These are phyloP conservation scores for Lactarius vividus DNA, from an alignment of 768 basidiomycete species.

Conservation along the genomic window DNA sequence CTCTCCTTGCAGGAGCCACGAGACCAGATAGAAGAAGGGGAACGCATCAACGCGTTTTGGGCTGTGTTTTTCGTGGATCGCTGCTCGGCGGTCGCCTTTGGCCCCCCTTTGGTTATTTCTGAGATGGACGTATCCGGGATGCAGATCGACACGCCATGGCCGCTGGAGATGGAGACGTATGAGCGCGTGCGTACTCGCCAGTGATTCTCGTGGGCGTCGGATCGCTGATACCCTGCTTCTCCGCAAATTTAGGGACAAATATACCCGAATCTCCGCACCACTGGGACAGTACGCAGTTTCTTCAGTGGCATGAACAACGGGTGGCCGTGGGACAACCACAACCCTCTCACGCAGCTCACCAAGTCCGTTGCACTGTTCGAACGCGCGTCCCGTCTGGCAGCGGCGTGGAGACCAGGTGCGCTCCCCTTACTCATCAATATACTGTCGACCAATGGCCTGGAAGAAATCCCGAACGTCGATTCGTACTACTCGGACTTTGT, in stretches of 20 bases:
- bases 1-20: constrained; percentile 38
- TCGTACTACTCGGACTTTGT: constrained; percentile 31
- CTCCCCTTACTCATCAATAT: neutral
- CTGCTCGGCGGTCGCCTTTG: constrained; percentile 51
- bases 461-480: constrained; percentile 21
- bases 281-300: constrained; percentile 50
- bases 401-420: constrained; percentile 36
- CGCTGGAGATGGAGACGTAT: constrained; percentile 36
- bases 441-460: neutral
- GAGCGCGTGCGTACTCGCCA: constrained; percentile 31
- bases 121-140: constrained; percentile 47
- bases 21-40: constrained; percentile 57
- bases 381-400: constrained; percentile 52
- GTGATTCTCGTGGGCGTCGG: neutral
- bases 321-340: constrained; percentile 36
- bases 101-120: constrained; percentile 51
- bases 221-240: constrained; percentile 37
- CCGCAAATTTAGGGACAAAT: constrained; percentile 41
- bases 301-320: constrained; percentile 39
- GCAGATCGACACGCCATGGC: constrained; percentile 42
- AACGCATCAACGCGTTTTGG: constrained; percentile 69
- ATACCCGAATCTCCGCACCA: constrained; percentile 44
- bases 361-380: constrained; percentile 62
- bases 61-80: constrained; percentile 57
- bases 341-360: constrained; percentile 43